Evolutionary conservation across 306 rosid genomes (phyloP).

Genomic region (Mimosa bimucronata): DNA sequence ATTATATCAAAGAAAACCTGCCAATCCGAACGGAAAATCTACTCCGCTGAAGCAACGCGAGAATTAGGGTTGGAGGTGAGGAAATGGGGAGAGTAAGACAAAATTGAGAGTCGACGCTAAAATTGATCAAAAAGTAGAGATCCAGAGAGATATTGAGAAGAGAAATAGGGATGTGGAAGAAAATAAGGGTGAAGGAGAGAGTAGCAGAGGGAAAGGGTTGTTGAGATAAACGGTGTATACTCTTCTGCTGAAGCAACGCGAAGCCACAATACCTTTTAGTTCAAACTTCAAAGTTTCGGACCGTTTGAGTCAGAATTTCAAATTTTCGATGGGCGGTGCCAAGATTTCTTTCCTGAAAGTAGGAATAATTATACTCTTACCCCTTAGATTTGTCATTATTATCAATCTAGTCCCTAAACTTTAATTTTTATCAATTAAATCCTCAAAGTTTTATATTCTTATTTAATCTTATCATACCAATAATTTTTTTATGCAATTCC

Average conservation of each 20-base stretch:
- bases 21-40: background rate
- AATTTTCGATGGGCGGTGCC: constrained; percentile 49
- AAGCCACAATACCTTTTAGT: constrained; percentile 18
- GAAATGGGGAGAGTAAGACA: constrained; percentile 1
- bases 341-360: background rate
- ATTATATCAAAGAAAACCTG: background rate
- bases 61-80: constrained; percentile 20
- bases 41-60: background rate
- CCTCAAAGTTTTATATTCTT: background rate
- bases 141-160: background rate
- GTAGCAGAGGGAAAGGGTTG: constrained; percentile 25
- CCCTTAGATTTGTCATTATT: background rate
- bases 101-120: background rate
- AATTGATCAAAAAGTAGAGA: background rate
- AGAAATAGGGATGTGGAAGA: constrained; percentile 5
- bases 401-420: background rate
- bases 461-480: background rate
- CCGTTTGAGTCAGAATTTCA: constrained; percentile 56
- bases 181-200: background rate
- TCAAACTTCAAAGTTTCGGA: constrained; percentile 47
- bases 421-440: background rate
- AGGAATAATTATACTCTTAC: background rate
- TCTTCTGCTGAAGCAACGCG: too few relatives aligned
- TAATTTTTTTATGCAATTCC: too few relatives aligned
- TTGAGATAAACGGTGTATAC: constrained; percentile 44